Evolutionary conservation across 2,329 filamentous ascomycete genomes (phyloP), one percentile per base, ranked within the genome.

Genomic region (Elsinoe necatrix): DNA sequence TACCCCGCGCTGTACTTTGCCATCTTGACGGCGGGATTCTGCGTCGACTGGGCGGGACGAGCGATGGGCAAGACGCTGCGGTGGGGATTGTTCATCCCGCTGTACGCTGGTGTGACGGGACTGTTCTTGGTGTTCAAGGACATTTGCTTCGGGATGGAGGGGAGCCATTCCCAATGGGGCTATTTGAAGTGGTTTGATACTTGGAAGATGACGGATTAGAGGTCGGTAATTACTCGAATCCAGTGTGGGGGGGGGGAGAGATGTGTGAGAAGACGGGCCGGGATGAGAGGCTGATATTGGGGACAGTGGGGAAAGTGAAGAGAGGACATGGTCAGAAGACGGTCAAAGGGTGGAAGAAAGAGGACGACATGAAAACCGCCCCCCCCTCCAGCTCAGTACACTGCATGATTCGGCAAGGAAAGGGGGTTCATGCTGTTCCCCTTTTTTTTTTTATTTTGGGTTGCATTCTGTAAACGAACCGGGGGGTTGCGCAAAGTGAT

Each of bases 1-100:
- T 98, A 97, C 72, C 93, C 93, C 9, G 93, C 93, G 8, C 82
- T 98, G 9, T 98, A 97, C 77, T 98, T 97, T 71, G 91, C 93
- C 65, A 95, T 98, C 62, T 77, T 98, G 45, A 83, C 82, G 14
- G 83, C 91, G 60, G 92, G 91, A 55, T 98, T 98, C 79, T 80
- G 90, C 63, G 74, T 87, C 56, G 90, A 97, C 71, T 97, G 89
- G 85, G 77, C 85, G 61, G 82, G 89, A 47, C 80, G 84, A 62
- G 84, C 80, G 65, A 76, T 88, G 62, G 79, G 77, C 63, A 81
- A 80, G 67, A 74, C 71, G 41, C 66, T 89, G 27, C 84, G 88
- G 71, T 82, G 81, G 71, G 77, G 73, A 11, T 71, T 88, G n/a
- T 96, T 92, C 70, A 79, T 79, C 25, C 64, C 84, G 14, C 74